Evolutionary conservation across 2,329 filamentous ascomycete genomes (phyloP), one percentile per base, ranked within the genome.

Genomic region (Triangularia setosa): DNA sequence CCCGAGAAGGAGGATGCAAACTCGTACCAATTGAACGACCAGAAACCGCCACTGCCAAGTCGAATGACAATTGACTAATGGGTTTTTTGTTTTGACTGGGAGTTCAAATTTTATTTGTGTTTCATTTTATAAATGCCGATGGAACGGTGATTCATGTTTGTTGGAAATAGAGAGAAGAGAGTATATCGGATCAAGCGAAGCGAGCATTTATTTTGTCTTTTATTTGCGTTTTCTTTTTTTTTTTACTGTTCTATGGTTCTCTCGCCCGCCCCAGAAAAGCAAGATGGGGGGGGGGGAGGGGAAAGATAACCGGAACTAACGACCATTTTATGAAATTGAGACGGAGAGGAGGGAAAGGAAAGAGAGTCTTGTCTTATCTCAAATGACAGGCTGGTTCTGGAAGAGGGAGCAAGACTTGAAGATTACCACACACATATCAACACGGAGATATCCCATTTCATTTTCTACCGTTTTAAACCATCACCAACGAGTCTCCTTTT

Each of bases 11-110:
- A 81, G 27, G 83, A 86, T 64, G 75, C 77, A 30, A 83, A 84
- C 73, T 85, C 84, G 53, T 84, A 86, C 73, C 81, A 78, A 73
- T 73, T 84, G 69, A 77, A 82, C 69, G 84, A 87, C 64, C 81
- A 86, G 70, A 86, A 87, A 77, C 79, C 82, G 3, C 78, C 81
- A 67, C 74, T 81, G 44, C 78, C 82, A 4, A 85, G 78, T 70
- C 80, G 85, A 59, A 87, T 87, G 85, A 87, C 85, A 2, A 87
- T 87, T 69, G 85, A 87, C 72, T 87, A 79, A 77, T 27, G 12
- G 52, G 52, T 9, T 23, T 12, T 25, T 55, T 25, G 14, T 55
- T 14, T 27, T 55, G 8, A 12, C 8, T 12, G 16, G 21, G 52
- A 55, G 21, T 25, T 55, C 23, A 55, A 55, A 14, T 28, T 55